These are phyloP conservation scores for Fraxinus ornus DNA, from an alignment of 305 asterid genomes.

Conservation along the genomic window DNA sequence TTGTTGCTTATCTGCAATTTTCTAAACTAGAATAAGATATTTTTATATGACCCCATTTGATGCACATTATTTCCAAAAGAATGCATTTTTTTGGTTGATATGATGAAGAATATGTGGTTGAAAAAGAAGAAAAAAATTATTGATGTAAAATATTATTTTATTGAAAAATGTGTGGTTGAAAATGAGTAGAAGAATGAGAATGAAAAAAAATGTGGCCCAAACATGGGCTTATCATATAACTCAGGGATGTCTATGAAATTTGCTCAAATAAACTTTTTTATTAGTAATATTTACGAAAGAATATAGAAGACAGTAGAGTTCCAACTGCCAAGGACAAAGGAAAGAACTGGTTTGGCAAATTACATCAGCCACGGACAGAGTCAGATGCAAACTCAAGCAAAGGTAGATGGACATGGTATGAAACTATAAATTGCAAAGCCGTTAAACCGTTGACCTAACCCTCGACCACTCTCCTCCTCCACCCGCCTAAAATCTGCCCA, in stretches of 20 bases:
- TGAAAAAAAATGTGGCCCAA: no score
- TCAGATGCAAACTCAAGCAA: background rate
- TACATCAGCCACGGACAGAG: background rate
- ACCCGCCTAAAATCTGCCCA: slow-evolving; percentile 33
- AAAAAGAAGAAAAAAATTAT: no score
- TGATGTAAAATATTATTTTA: no score
- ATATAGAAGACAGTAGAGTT: background rate
- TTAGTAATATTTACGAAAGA: background rate
- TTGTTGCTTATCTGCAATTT: background rate
- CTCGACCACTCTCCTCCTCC: slow-evolving; percentile 18
- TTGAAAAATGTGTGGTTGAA: no score
- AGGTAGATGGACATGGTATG: background rate
- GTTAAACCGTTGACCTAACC: slow-evolving; percentile 43
- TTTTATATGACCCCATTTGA: no score
- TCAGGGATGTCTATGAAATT: background rate
- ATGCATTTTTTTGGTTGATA: no score
- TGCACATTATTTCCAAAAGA: no score
- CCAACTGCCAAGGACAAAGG: background rate
- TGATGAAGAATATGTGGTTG: no score
- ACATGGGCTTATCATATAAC: background rate
- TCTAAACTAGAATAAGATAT: background rate
- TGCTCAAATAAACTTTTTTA: background rate
- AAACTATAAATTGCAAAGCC: background rate
- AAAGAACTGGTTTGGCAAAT: background rate
- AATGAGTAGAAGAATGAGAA: no score